Percentiles rank a stretch among this genome's conserved stretches.
phyloP scores from a whole-genome alignment of 805 yeast species.

The Barnettozyma sp. region DNA sequence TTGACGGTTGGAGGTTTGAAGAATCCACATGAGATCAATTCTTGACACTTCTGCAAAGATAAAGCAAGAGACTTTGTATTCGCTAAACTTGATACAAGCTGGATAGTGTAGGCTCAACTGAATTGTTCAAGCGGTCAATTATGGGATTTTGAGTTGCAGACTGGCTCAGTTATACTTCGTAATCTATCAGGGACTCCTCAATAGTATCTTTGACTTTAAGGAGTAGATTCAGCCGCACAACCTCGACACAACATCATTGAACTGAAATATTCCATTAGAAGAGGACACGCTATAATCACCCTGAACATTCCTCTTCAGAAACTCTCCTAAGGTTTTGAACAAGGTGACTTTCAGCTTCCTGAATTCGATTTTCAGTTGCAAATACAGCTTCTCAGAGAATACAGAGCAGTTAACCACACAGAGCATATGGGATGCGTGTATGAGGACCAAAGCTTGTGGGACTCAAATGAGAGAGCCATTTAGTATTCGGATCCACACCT shows the following conservation, averaged over 20 bases:
- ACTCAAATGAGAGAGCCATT: too few relatives aligned
- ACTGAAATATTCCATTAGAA: slow-evolving; percentile 37
- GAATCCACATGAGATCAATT: slow-evolving; percentile 63
- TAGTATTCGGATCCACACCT: too few relatives aligned
- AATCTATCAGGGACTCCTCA: slow-evolving; percentile 36
- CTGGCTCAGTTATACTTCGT: slow-evolving; percentile 26
- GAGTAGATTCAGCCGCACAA: slow-evolving; percentile 32
- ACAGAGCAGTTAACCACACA: too few relatives aligned
- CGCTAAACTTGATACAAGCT: slow-evolving; percentile 65
- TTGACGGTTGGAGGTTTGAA: slow-evolving; percentile 42
- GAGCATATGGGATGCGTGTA: too few relatives aligned
- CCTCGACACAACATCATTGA: slow-evolving; percentile 24
- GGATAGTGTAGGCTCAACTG: slow-evolving; percentile 46
- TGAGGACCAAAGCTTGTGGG: too few relatives aligned
- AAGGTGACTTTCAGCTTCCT: slow-evolving; percentile 17
- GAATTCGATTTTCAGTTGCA: slow-evolving; percentile 21
- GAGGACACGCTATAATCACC: slow-evolving; percentile 19
- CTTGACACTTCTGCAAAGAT: slow-evolving; percentile 70
- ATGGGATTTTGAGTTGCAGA: slow-evolving; percentile 14
- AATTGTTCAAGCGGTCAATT: slow-evolving; percentile 26
- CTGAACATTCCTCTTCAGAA: slow-evolving; percentile 12
- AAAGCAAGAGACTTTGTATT: slow-evolving; percentile 57
- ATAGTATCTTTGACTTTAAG: slow-evolving; percentile 38
- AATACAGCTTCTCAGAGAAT: slow-evolving; percentile 7
- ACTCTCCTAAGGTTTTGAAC: slow-evolving; percentile 13